phyloP scores from a whole-genome alignment of 2,329 filamentous ascomycete genomes.

The Diaporthe vaccinii region DNA sequence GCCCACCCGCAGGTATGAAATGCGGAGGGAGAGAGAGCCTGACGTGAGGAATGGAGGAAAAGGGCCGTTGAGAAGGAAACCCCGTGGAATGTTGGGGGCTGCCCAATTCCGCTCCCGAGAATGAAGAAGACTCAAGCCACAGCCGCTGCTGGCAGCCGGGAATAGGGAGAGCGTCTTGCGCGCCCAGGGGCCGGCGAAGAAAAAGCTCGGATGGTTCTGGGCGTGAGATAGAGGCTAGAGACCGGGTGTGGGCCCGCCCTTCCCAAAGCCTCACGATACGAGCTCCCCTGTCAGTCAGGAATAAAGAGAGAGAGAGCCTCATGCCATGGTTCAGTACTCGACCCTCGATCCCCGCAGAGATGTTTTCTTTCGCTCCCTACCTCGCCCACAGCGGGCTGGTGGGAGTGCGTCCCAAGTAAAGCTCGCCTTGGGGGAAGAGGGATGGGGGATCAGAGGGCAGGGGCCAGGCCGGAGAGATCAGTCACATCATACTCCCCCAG shows the following conservation, averaged over 20 bases:
- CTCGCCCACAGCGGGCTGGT: neutral
- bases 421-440: neutral
- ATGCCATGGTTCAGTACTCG: neutral
- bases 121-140: slow-evolving; percentile 16
- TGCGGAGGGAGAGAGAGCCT: neutral
- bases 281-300: neutral
- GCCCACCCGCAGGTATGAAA: neutral
- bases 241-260: neutral
- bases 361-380: neutral
- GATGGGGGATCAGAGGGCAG: neutral
- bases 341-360: neutral
- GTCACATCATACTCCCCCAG: slow-evolving; percentile 9
- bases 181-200: neutral
- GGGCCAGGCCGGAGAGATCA: slow-evolving; percentile 13
- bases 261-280: slow-evolving; percentile 13
- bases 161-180: slow-evolving; percentile 1
- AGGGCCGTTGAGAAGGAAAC: neutral
- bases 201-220: slow-evolving; percentile 19
- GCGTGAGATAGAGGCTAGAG: neutral
- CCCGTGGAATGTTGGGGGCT: neutral
- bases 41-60: neutral
- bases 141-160: slow-evolving; percentile 10
- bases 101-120: slow-evolving; percentile 1
- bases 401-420: neutral
- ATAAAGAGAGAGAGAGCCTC: slow-evolving; percentile 2